phyloP scores from a whole-genome alignment of 495 filamentous ascomycete species.

The Hypoxylon cercidicola region DNA sequence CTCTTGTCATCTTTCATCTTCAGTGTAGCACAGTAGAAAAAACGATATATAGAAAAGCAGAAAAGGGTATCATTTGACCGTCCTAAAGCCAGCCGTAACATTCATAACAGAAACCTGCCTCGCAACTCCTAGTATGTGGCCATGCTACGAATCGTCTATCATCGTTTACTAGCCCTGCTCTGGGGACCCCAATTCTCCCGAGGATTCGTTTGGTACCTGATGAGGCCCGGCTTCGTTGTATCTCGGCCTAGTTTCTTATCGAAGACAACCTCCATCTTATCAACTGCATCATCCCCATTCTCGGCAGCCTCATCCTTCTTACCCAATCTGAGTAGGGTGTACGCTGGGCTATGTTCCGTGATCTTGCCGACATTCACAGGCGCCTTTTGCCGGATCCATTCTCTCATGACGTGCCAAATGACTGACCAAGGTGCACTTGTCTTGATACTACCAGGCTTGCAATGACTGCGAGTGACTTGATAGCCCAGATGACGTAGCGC shows the following conservation, averaged over 20 bases:
- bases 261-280: constrained; percentile 74
- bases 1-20: constrained; percentile 6
- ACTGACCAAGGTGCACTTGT: constrained; percentile 90
- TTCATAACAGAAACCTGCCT: constrained; percentile 17
- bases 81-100: constrained; percentile 18
- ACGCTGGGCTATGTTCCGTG: constrained; percentile 74
- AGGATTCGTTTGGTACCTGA: constrained; percentile 90
- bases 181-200: constrained; percentile 93
- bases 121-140: constrained; percentile 6
- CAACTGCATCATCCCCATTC: constrained; percentile 37
- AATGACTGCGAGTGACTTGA: constrained; percentile 81
- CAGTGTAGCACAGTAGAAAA: neutral
- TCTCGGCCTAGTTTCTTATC: constrained; percentile 82
- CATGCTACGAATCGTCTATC: neutral
- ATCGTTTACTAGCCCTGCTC: constrained; percentile 71
- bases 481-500: constrained; percentile 85
- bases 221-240: constrained; percentile 67
- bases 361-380: constrained; percentile 77
- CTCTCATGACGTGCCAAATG: constrained; percentile 93
- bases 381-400: constrained; percentile 82
- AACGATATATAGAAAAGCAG: constrained; percentile 8
- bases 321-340: constrained; percentile 62
- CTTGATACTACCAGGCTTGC: constrained; percentile 86
- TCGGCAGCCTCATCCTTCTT: constrained; percentile 43
- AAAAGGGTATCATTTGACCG: constrained; percentile 34